A percentile compares a stretch with the other conserved stretches of the same genome.
phyloP scores from a whole-genome alignment of 2,329 filamentous ascomycete species.

The Fusarium sp. region DNA sequence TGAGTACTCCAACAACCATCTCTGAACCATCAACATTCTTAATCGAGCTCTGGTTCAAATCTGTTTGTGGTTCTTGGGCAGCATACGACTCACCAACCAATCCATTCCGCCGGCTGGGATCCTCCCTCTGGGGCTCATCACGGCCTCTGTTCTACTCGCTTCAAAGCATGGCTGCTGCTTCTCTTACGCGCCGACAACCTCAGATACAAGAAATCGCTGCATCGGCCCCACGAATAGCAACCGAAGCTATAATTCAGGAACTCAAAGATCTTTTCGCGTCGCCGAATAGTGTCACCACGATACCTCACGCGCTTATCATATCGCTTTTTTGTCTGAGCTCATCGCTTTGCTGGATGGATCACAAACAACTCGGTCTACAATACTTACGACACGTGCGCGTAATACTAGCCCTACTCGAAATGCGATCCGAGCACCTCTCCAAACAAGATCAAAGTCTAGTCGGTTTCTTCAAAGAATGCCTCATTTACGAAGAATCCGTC shows the following conservation, averaged over 20 bases:
- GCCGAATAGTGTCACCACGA: slow-evolving; percentile 21
- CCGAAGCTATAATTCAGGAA: slow-evolving; percentile 35
- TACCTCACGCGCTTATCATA: slow-evolving; percentile 32
- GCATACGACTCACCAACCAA: slow-evolving; percentile 38
- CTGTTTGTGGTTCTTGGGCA: slow-evolving; percentile 38
- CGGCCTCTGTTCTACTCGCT: slow-evolving; percentile 34
- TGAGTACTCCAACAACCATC: slow-evolving; percentile 7
- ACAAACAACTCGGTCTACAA: slow-evolving; percentile 35
- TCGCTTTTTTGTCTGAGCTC: slow-evolving; percentile 38
- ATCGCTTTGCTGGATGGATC: slow-evolving; percentile 38
- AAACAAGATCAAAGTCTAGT: slow-evolving; percentile 28
- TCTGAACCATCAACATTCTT: slow-evolving; percentile 33
- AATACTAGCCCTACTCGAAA: slow-evolving; percentile 30
- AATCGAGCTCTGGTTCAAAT: slow-evolving; percentile 39
- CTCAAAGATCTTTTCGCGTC: slow-evolving; percentile 21
- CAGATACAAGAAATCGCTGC: slow-evolving; percentile 31
- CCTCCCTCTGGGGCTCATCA: slow-evolving; percentile 29
- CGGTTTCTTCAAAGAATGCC: slow-evolving; percentile 36
- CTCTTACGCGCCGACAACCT: slow-evolving; percentile 17
- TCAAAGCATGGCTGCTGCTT: slow-evolving; percentile 39
- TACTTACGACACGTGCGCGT: slow-evolving; percentile 37
- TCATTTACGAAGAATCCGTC: slow-evolving; percentile 37
- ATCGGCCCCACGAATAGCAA: slow-evolving; percentile 28
- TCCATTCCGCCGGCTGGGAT: slow-evolving; percentile 30
- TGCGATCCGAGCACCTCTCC: slow-evolving; percentile 18